Conservation (phyloP, 1,284 basidiomycete species). For the Marasmius sp. region DNA sequence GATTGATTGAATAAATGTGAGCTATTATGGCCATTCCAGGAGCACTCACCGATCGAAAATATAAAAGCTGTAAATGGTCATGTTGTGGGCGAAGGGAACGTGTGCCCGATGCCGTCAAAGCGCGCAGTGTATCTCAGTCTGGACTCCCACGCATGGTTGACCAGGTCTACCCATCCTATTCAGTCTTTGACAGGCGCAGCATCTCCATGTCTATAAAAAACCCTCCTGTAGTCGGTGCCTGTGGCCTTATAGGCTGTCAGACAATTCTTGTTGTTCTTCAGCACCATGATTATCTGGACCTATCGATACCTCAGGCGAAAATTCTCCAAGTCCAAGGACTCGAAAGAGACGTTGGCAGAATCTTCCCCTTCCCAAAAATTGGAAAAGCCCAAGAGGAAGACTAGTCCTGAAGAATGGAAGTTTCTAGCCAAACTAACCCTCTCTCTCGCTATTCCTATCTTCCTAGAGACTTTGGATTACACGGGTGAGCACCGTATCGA, state of each 20-base stretch:
- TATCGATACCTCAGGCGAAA: neutral
- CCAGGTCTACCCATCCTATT: too few relatives aligned
- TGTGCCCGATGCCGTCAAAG: neutral
- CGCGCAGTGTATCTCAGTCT: neutral
- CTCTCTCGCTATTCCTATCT: conserved; percentile 28
- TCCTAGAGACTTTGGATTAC: conserved; percentile 37
- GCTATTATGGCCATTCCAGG: neutral
- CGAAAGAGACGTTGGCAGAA: neutral
- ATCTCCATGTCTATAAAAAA: neutral
- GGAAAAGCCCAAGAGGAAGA: neutral
- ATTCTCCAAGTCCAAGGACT: neutral
- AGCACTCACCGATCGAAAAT: conserved; percentile 79
- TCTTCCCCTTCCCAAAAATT: neutral
- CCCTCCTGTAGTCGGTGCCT: neutral
- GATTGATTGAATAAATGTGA: neutral
- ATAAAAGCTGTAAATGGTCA: conserved; percentile 89
- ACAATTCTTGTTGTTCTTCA: neutral
- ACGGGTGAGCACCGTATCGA: conserved; percentile 30
- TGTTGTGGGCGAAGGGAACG: conserved; percentile 25
- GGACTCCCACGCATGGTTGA: neutral
- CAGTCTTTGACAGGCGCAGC: too few relatives aligned
- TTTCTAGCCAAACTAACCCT: conserved; percentile 20
- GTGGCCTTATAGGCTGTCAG: too few relatives aligned
- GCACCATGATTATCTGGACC: neutral
- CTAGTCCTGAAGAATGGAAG: neutral